Percentiles rank a stretch among this genome's conserved stretches.
phyloP scores from a whole-genome alignment of 2,329 filamentous ascomycete species.

The Fonsecaea pedrosoi region DNA sequence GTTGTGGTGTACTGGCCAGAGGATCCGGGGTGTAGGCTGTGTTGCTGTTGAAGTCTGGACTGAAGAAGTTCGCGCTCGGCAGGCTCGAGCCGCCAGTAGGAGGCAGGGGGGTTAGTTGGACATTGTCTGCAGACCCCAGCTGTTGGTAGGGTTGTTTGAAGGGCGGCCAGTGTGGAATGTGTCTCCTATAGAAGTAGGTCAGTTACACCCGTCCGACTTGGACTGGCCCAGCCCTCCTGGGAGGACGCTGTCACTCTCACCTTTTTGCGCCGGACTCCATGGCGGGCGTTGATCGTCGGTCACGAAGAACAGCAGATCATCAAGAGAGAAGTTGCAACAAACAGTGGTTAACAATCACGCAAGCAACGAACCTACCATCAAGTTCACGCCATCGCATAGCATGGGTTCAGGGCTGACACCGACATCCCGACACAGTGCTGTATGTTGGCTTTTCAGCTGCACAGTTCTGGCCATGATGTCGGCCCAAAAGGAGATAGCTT shows the following conservation, averaged over 20 bases:
- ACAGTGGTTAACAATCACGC: constrained; percentile 2
- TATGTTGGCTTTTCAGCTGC: neutral
- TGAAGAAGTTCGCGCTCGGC: constrained; percentile 32
- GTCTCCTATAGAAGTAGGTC: constrained; percentile 29
- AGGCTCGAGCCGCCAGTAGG: constrained; percentile 30
- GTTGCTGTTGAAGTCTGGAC: constrained; percentile 30
- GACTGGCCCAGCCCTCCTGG: neutral
- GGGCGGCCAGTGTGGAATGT: constrained; percentile 33
- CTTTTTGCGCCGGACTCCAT: constrained; percentile 33
- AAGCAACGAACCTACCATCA: constrained; percentile 6
- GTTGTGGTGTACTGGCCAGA: constrained; percentile 27
- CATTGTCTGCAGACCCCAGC: constrained; percentile 33
- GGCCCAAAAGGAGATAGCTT: constrained; percentile 13
- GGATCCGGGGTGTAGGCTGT: constrained; percentile 36
- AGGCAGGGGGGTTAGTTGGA: constrained; percentile 34
- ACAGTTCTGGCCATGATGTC: constrained; percentile 10
- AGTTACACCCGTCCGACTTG: constrained; percentile 5
- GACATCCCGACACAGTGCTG: constrained; percentile 13
- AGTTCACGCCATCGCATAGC: constrained; percentile 1
- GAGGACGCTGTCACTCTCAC: constrained; percentile 15
- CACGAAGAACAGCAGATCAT: constrained; percentile 19
- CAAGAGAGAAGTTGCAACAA: constrained; percentile 1
- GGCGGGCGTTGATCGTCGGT: constrained; percentile 8
- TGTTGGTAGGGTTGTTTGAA: constrained; percentile 38
- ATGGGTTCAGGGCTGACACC: constrained; percentile 13